These are phyloP conservation scores for Linnemannia exigua DNA, from an alignment of 192 early-diverging fungal genomes.

Conservation along the genomic window DNA sequence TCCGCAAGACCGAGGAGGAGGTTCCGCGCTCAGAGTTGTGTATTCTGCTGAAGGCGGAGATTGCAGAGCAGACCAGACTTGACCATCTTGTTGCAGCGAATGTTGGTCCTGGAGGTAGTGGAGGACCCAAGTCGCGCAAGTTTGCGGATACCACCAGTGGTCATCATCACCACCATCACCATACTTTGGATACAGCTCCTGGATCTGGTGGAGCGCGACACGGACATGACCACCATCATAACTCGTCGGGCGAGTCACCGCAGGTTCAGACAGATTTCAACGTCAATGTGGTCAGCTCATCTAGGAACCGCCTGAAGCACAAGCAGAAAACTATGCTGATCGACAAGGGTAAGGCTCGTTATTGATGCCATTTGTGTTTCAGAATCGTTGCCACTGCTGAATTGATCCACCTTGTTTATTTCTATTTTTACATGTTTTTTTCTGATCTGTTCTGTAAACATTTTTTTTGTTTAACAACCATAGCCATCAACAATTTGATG, in stretches of 20 bases:
- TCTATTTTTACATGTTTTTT: conserved; percentile 1
- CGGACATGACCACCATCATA: conserved; percentile 56
- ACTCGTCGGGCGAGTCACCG: conserved; percentile 52
- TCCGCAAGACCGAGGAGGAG: conserved; percentile 79
- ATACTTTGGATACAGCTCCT: conserved; percentile 20
- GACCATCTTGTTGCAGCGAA: conserved; percentile 66
- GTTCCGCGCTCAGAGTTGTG: conserved; percentile 69
- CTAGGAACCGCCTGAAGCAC: conserved; percentile 67
- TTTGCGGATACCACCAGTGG: conserved; percentile 16
- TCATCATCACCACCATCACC: conserved; percentile 23
- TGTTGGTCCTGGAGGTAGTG: conserved; percentile 46
- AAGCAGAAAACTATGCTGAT: conserved; percentile 69
- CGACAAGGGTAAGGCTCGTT: conserved; percentile 65
- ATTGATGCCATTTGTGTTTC: conserved; percentile 19
- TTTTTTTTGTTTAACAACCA: no score
- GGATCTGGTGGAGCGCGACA: conserved; percentile 46
- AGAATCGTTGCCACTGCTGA: conserved; percentile 32
- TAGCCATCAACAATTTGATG: conserved; percentile 69
- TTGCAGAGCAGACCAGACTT: conserved; percentile 73
- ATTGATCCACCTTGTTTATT: neutral
- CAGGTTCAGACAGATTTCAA: conserved; percentile 52
- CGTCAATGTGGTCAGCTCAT: conserved; percentile 61
- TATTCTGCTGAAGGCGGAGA: conserved; percentile 73
- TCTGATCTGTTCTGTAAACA: conserved; percentile 5
- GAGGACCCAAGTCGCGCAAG: conserved; percentile 20